These are phyloP conservation scores for Arachis stenosperma DNA, from an alignment of 306 rosid genomes.

Conservation along the genomic window DNA sequence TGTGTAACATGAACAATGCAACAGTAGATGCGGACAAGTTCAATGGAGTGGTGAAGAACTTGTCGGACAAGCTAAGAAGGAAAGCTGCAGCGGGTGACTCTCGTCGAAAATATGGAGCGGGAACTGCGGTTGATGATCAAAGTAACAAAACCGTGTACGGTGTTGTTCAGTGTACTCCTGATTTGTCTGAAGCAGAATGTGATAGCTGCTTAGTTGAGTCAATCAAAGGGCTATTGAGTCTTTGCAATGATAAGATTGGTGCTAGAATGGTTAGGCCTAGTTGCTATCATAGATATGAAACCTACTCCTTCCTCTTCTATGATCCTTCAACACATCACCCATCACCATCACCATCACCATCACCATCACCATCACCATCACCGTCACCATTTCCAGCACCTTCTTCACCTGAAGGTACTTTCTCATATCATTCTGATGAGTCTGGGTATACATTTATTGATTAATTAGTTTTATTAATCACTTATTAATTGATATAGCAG, in stretches of 20 bases:
- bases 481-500: no score
- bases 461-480: no score
- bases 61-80: background rate
- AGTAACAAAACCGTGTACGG: constrained; percentile 19
- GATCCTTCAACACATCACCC: background rate
- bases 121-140: background rate
- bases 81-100: constrained; percentile 29
- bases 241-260: background rate
- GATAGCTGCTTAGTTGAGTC: constrained; percentile 3
- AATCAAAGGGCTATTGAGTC: rapidly evolving
- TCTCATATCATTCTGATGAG: no score
- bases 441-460: no score
- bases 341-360: no score
- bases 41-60: background rate
- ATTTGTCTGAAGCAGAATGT: constrained; percentile 35
- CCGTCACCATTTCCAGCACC: no score
- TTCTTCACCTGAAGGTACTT: no score
- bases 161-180: constrained; percentile 50
- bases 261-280: constrained; percentile 33
- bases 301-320: background rate
- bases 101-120: constrained; percentile 14
- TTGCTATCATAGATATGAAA: constrained; percentile 33
- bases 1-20: background rate
- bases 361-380: no score
- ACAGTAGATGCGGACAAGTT: background rate